Evolutionary conservation across 1,139 yeast species (phyloP), one percentile per base, ranked within the genome.

Genomic region (Kluyveromyces sp.): DNA sequence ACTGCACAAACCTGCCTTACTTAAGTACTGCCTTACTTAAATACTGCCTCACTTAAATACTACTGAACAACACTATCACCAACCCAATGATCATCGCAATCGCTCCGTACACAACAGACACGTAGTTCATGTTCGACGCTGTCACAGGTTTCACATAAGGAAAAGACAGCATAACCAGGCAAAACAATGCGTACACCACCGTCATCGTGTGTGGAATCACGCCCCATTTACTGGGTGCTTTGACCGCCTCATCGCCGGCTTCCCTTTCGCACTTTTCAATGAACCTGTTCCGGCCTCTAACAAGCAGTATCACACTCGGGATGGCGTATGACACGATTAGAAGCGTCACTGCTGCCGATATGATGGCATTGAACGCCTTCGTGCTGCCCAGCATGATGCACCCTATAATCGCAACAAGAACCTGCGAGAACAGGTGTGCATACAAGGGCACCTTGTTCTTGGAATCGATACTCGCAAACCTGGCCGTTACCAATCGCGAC

Each of bases 81-180:
- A 21, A 35, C n/a, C 45, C 40, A 1, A 45, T 34, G 3, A 41
- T 5, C 27, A 32, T 8, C 21, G 58, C 60, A 45, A 61, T 69
- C 6, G 66, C 70, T 0, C 61, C 74, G 47, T 71, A 59, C 4
- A 72, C 77, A 5, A 63, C 76, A 37, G 66, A 60, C 2, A 72
- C 73, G 51, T 73, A 73, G 54, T 74, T 74, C 78, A 73, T 73
- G 49, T 68, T 68, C 3, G 68, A 69, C 4, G 66, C 64, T 7
- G 67, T 56, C 2, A 67, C 78, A 0, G 78, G 78, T 68, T 71
- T 66, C n/a, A 63, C 67, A 7, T 69, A 55, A 1, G 78, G 78
- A 54, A 74, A 67, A 39, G 73, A 70, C 53, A 66, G 71, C 56
- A 74, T 72, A 2, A 72, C 60, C 7, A 71, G 52, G 33, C 74